Conservation (phyloP, 805 yeast genomes). For the Maudiozyma saulgeensis region DNA sequence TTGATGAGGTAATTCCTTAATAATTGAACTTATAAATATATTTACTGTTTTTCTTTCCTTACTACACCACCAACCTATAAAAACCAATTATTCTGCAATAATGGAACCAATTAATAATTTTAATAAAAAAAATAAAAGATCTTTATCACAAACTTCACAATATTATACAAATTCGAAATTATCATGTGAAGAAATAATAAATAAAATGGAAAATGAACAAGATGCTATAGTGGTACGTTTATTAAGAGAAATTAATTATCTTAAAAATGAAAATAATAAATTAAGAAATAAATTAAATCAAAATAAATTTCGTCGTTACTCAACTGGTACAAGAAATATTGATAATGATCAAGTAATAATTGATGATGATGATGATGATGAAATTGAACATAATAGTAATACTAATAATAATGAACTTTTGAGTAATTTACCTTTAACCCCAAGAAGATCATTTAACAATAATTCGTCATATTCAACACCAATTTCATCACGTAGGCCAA, state of each 20-base stretch:
- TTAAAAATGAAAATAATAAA: constrained; percentile 39
- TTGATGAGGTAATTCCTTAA: no score
- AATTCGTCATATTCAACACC: neutral
- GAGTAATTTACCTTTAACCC: neutral
- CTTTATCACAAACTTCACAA: neutral
- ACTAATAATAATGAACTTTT: neutral
- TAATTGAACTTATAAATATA: no score
- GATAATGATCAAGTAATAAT: constrained; percentile 5
- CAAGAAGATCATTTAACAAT: constrained; percentile 1
- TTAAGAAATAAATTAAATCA: constrained; percentile 22
- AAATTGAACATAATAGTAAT: no score
- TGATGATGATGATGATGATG: constrained; percentile 1
- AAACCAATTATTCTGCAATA: neutral
- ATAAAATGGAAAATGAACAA: constrained; percentile 55
- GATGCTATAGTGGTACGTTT: constrained; percentile 50
- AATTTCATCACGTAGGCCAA: constrained; percentile 3
- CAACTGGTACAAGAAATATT: neutral
- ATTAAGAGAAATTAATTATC: constrained; percentile 40
- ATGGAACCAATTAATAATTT: neutral
- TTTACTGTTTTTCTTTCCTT: no score
- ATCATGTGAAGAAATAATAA: constrained; percentile 40
- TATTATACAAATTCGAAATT: constrained; percentile 9
- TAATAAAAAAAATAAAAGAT: neutral
- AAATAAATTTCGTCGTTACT: neutral
- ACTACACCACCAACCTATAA: neutral